Percentiles rank a stretch among this genome's conserved stretches.
Evolutionary conservation across 495 filamentous ascomycete genomes (phyloP).

Genomic region (Staphylotrichum longicolle): DNA sequence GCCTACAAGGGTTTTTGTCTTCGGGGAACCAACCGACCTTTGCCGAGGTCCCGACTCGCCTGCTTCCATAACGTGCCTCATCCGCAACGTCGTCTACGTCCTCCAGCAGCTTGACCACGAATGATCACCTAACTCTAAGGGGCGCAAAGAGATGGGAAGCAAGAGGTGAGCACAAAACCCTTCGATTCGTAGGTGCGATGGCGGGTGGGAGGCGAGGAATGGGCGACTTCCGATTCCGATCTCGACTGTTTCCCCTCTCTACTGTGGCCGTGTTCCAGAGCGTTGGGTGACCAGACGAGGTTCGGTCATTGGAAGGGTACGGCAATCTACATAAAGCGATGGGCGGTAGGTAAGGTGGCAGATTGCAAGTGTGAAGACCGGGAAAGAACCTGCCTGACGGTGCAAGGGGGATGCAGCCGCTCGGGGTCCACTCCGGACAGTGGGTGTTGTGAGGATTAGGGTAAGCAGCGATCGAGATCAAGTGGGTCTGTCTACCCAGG

Average conservation of each 20-base stretch:
- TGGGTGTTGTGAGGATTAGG: constrained; percentile 19
- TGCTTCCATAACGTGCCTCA: constrained; percentile 52
- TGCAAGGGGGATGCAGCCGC: constrained; percentile 15
- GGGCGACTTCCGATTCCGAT: no score
- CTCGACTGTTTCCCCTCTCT: no score
- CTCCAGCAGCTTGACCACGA: constrained; percentile 15
- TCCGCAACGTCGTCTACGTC: constrained; percentile 8
- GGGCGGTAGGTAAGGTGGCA: no score
- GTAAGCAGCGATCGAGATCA: constrained; percentile 28
- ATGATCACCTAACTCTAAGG: constrained; percentile 16
- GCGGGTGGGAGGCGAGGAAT: no score
- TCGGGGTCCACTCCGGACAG: constrained; percentile 18
- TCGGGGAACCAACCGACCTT: constrained; percentile 44
- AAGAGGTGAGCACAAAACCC: background rate
- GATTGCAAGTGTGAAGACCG: background rate
- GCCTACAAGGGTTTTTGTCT: no score
- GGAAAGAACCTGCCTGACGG: constrained; percentile 7
- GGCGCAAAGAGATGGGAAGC: background rate
- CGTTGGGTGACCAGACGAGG: no score
- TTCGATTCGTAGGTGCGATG: no score
- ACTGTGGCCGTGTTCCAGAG: no score
- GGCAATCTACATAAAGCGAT: no score
- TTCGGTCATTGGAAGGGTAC: no score
- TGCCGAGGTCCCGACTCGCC: constrained; percentile 49
- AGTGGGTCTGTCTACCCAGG: constrained; percentile 15